Percentiles rank a stretch among this genome's conserved stretches.
Evolutionary conservation across 2,329 filamentous ascomycete species (phyloP).

Genomic region (Phialocephala sp.): DNA sequence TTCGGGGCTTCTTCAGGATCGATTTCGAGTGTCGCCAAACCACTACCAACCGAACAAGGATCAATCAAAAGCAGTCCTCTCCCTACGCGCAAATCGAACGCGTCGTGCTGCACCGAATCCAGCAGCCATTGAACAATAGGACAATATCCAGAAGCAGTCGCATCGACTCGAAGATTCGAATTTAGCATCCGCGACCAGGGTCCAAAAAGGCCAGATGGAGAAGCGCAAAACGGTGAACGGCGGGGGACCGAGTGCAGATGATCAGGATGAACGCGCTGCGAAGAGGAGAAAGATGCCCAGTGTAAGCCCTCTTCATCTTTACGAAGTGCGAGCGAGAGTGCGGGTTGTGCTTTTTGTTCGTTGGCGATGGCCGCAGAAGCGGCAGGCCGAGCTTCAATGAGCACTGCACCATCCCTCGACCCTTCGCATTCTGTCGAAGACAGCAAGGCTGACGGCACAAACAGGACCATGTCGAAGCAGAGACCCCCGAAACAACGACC

Average conservation of each 20-base stretch:
- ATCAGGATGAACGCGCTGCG: conserved; percentile 57
- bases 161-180: conserved; percentile 21
- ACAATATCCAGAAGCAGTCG: conserved; percentile 3
- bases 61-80: not conserved
- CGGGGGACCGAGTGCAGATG: conserved; percentile 50
- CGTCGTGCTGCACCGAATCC: conserved; percentile 6
- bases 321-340: conserved; percentile 18
- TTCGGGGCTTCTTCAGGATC: not conserved
- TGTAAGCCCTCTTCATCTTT: conserved; percentile 52
- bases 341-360: conserved; percentile 24
- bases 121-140: conserved; percentile 11
- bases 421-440: conserved; percentile 25
- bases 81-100: not conserved
- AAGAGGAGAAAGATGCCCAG: conserved; percentile 63
- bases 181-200: conserved; percentile 15
- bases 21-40: not conserved
- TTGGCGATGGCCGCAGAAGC: conserved; percentile 34
- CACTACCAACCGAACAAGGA: not conserved
- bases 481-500: conserved; percentile 72
- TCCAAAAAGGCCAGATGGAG: conserved; percentile 39
- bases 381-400: conserved; percentile 31
- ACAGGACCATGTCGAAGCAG: conserved; percentile 46
- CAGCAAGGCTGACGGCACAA: conserved; percentile 40
- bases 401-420: conserved; percentile 30
- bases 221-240: conserved; percentile 59